Percentiles rank a stretch among this genome's conserved stretches.
Conservation (phyloP, 352 stramenopile species). For the Sclerospora graminicola region DNA sequence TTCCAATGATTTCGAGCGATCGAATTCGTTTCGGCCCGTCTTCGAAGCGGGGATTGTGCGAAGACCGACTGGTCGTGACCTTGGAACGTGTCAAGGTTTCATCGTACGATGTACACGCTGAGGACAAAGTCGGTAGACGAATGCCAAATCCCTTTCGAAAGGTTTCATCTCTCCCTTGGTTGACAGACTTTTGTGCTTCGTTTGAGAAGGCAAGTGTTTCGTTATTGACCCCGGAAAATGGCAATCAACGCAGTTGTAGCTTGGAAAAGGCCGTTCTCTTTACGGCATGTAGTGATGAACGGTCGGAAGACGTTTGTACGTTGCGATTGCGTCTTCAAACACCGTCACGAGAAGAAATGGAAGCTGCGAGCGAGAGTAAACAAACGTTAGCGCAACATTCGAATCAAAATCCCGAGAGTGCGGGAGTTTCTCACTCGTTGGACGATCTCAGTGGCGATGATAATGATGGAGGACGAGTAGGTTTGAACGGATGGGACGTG, state of each 20-base stretch:
- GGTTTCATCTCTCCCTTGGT: slow-evolving; percentile 33
- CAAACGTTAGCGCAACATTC: slow-evolving; percentile 65
- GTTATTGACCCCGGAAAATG: slow-evolving; percentile 38
- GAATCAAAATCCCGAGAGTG: slow-evolving; percentile 35
- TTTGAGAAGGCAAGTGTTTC: slow-evolving; percentile 43
- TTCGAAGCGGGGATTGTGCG: slow-evolving; percentile 66
- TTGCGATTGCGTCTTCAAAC: slow-evolving; percentile 39
- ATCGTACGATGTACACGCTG: slow-evolving; percentile 13
- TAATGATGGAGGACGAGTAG: slow-evolving; percentile 67
- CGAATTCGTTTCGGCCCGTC: slow-evolving; percentile 70
- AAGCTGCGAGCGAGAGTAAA: slow-evolving; percentile 38
- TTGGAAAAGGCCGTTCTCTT: slow-evolving; percentile 39
- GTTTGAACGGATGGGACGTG: slow-evolving; percentile 73
- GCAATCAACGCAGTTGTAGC: slow-evolving; percentile 37
- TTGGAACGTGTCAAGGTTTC: slow-evolving; percentile 52
- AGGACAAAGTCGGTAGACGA: slow-evolving; percentile 3
- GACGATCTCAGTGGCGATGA: slow-evolving; percentile 58
- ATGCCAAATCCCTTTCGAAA: slow-evolving; percentile 15
- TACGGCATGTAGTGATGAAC: slow-evolving; percentile 26
- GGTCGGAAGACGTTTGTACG: slow-evolving; percentile 26
- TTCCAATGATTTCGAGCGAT: slow-evolving; percentile 80
- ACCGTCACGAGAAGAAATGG: slow-evolving; percentile 36
- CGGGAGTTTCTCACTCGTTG: slow-evolving; percentile 11
- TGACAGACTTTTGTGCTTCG: slow-evolving; percentile 49
- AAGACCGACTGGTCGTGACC: slow-evolving; percentile 67